A percentile compares a stretch with the other conserved stretches of the same genome.
These are phyloP conservation scores for Entophlyctis luteolus DNA, from an alignment of 192 early-diverging fungal genomes.

Conservation along the genomic window DNA sequence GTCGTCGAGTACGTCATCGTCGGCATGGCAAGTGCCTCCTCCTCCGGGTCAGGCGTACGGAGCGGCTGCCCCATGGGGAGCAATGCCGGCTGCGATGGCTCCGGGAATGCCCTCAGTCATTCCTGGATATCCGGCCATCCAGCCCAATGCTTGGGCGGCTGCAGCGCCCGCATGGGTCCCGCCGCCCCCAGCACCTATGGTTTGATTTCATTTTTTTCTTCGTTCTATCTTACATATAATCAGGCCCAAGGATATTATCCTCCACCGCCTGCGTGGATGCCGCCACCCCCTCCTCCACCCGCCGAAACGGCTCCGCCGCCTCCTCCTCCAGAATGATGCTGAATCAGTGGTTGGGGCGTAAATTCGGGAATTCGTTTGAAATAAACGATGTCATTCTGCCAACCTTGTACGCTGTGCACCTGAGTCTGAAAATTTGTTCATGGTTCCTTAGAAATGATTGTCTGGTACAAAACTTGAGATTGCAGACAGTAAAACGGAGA, in stretches of 20 bases:
- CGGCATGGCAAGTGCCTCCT: not conserved
- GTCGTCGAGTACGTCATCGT: conserved; percentile 1
- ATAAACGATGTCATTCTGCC: too few species aligned
- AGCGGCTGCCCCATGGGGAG: not conserved
- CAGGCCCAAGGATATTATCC: not conserved
- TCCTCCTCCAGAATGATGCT: conserved; percentile 10
- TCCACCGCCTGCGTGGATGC: conserved; percentile 19
- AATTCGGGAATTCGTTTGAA: too few species aligned
- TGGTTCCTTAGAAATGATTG: too few species aligned
- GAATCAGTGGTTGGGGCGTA: too few species aligned
- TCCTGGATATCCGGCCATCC: not conserved
- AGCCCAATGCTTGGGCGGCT: not conserved
- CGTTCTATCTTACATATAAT: too few species aligned
- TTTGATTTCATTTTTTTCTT: not conserved
- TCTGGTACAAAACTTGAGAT: too few species aligned
- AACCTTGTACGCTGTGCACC: too few species aligned
- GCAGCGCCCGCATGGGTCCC: conserved; percentile 27
- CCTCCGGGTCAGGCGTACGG: not conserved
- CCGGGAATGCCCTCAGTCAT: not conserved
- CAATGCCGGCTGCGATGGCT: not conserved
- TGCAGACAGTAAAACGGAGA: too few species aligned
- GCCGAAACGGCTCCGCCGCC: conserved; percentile 21
- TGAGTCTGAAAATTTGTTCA: too few species aligned
- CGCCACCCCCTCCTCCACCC: conserved; percentile 35
- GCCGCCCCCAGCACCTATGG: conserved; percentile 18